A percentile compares a stretch with the other conserved stretches of the same genome.
phyloP scores from a whole-genome alignment of 2,329 filamentous ascomycete genomes.

The Monascus ruber region DNA sequence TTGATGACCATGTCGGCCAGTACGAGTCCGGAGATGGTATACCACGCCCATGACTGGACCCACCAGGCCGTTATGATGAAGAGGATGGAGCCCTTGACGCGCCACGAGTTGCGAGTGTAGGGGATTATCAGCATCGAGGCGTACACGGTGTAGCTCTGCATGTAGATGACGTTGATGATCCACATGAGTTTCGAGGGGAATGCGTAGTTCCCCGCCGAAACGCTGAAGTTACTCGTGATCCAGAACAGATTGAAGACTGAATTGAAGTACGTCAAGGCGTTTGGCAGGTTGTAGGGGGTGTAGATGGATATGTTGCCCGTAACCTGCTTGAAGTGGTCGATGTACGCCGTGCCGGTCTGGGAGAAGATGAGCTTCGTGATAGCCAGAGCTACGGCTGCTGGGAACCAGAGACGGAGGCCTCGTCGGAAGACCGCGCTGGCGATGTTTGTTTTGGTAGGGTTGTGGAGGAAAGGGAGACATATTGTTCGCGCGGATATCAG shows the following conservation, averaged over 20 bases:
- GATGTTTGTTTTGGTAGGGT: constrained; percentile 22
- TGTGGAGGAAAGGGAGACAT: constrained; percentile 31
- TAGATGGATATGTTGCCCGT: constrained; percentile 28
- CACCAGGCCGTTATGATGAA: constrained; percentile 37
- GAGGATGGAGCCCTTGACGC: constrained; percentile 24
- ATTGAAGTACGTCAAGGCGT: constrained; percentile 34
- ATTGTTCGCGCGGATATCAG: constrained; percentile 34
- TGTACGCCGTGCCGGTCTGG: constrained; percentile 11
- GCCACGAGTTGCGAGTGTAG: constrained; percentile 31
- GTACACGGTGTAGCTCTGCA: constrained; percentile 38
- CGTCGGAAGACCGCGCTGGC: constrained; percentile 33
- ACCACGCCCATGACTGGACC: constrained; percentile 39
- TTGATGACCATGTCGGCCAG: constrained; percentile 32
- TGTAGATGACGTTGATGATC: constrained; percentile 34
- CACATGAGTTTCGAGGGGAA: constrained; percentile 38
- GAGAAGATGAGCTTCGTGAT: constrained; percentile 16
- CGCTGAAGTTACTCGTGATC: constrained; percentile 26
- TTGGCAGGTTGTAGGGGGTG: constrained; percentile 23
- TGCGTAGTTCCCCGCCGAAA: constrained; percentile 30
- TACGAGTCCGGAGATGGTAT: constrained; percentile 30
- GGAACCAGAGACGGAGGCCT: constrained; percentile 31
- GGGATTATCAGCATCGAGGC: constrained; percentile 39
- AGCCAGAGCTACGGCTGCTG: constrained; percentile 29
- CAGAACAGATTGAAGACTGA: constrained; percentile 38
- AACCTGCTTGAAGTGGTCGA: constrained; percentile 25